These are phyloP conservation scores for Arabis hirsuta DNA, from an alignment of 345 rosid genomes.

Conservation along the genomic window DNA sequence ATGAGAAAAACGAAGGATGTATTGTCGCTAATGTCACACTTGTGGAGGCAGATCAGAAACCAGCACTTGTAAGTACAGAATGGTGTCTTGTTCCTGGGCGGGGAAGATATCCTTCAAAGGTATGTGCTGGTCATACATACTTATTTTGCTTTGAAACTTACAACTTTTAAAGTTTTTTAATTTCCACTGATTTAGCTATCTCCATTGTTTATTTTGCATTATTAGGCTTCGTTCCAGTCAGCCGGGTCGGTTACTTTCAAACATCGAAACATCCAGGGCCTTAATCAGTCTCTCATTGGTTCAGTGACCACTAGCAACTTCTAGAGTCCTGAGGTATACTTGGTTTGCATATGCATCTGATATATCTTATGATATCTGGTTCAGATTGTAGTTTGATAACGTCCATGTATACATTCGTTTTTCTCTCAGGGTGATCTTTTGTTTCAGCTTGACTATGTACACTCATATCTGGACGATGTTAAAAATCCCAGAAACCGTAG, in stretches of 20 bases:
- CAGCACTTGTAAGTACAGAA: slow-evolving; percentile 97
- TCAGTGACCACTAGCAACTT: slow-evolving; percentile 95
- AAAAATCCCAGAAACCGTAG: slow-evolving; percentile 84
- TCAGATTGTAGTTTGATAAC: too few species aligned
- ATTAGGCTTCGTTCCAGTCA: slow-evolving; percentile 91
- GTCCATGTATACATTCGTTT: too few species aligned
- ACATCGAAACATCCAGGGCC: slow-evolving; percentile 87
- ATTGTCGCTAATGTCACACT: slow-evolving; percentile 95
- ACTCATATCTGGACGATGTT: slow-evolving; percentile 91
- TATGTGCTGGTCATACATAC: slow-evolving; percentile 36
- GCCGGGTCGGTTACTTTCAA: slow-evolving; percentile 97
- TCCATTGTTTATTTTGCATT: slow-evolving; percentile 17
- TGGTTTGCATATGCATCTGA: not conserved
- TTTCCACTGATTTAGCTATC: not conserved
- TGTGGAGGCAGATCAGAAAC: slow-evolving; percentile 91
- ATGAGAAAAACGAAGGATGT: slow-evolving; percentile 96
- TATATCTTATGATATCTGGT: too few species aligned
- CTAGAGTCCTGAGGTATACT: slow-evolving; percentile 80
- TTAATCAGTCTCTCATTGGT: slow-evolving; percentile 89
- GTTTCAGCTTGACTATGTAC: slow-evolving; percentile 95
- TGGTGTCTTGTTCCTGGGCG: slow-evolving; percentile 99
- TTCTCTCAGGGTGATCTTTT: slow-evolving; percentile 86
- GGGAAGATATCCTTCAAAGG: slow-evolving; percentile 94
- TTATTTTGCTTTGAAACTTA: not conserved
- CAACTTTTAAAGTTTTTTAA: not conserved